Evolutionary conservation across 1,139 yeast species (phyloP), one percentile per base, ranked within the genome.

Genomic region (Nakaseomyces glabratus): DNA sequence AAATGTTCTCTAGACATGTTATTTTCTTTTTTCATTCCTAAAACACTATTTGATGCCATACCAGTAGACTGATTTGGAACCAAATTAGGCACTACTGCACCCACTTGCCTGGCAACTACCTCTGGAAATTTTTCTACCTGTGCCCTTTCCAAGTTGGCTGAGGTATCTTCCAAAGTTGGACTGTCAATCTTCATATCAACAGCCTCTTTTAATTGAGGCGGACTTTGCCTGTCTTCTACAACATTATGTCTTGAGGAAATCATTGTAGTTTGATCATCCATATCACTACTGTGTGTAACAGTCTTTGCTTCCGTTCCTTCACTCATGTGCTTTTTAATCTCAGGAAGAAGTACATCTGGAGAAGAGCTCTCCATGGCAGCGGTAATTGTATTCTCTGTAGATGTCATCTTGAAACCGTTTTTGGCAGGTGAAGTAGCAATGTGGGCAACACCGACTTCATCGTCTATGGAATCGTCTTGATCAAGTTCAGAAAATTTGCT

Each of bases 1-100:
- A 74, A 57, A 5, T 40, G 31, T 6, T 38, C 36, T 25, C 32
- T 40, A 12, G 19, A 35, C 26, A 19, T 39, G 36, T 14, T 23
- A 5, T 14, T 20, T 17, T 19, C 7, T 18, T 7, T 17, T 9
- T 20, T 20, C 10, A 21, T n/a, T 16, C 20, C 13, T 14, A 20
- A 13, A 4, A n/a, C 10, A 8, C 11, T 20, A 12, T 11, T 4
- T 11, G 15, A 6, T 28, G 13, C 9, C 18, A 24, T 10, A 10
- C 10, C 16, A 10, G 13, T 24, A 11, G 16, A 6, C 10, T 13
- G 4, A 2, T 10, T 18, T 3, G 16, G 9, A 20, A n/a, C 8
- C 22, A 8, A 8, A 20, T n/a, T 20, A 8, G 8, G 8, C 22
- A 20, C n/a, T 20, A 8, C n/a, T 20, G n/a, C 8, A n/a, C n/a